These are phyloP conservation scores for Fusarium mundagurra DNA, from an alignment of 2,329 filamentous ascomycete species.

Conservation along the genomic window DNA sequence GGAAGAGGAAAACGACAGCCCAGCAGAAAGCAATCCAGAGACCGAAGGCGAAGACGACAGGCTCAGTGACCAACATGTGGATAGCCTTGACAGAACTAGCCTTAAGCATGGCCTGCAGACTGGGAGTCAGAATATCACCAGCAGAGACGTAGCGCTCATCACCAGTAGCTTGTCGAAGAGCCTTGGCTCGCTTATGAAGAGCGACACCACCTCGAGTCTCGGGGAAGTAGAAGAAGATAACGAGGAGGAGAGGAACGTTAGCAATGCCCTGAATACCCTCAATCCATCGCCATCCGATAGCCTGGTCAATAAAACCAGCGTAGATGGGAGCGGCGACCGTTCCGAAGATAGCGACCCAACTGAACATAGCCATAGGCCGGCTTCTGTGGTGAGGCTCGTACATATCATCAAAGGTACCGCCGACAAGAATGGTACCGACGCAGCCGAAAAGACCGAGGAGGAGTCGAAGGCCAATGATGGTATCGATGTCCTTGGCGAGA, in stretches of 20 bases:
- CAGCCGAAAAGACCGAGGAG: slow-evolving; percentile 37
- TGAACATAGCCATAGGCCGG: slow-evolving; percentile 40
- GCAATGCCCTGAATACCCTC: slow-evolving; percentile 37
- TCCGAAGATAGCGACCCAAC: slow-evolving; percentile 38
- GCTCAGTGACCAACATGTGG: slow-evolving; percentile 38
- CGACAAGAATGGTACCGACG: slow-evolving; percentile 37
- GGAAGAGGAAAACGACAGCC: slow-evolving; percentile 39
- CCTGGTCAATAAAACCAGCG: slow-evolving; percentile 35
- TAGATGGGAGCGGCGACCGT: slow-evolving; percentile 35
- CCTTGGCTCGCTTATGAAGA: slow-evolving; percentile 35
- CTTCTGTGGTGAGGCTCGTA: slow-evolving; percentile 37
- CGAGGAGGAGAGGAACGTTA: slow-evolving; percentile 27
- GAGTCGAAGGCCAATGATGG: slow-evolving; percentile 35
- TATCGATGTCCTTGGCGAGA: slow-evolving; percentile 32
- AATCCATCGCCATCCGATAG: slow-evolving; percentile 38
- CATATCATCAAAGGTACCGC: slow-evolving; percentile 39
- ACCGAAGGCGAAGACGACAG: slow-evolving; percentile 39
- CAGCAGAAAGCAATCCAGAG: slow-evolving; percentile 41
- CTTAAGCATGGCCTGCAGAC: slow-evolving; percentile 36
- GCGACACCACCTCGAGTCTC: slow-evolving; percentile 36
- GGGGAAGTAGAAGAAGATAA: slow-evolving; percentile 36
- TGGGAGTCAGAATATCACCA: slow-evolving; percentile 34
- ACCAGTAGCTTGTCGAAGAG: slow-evolving; percentile 34
- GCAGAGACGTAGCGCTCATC: slow-evolving; percentile 36
- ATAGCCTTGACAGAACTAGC: slow-evolving; percentile 38